Evolutionary conservation across 192 early-diverging fungal genomes (phyloP).

Genomic region (Backusella macrospora): DNA sequence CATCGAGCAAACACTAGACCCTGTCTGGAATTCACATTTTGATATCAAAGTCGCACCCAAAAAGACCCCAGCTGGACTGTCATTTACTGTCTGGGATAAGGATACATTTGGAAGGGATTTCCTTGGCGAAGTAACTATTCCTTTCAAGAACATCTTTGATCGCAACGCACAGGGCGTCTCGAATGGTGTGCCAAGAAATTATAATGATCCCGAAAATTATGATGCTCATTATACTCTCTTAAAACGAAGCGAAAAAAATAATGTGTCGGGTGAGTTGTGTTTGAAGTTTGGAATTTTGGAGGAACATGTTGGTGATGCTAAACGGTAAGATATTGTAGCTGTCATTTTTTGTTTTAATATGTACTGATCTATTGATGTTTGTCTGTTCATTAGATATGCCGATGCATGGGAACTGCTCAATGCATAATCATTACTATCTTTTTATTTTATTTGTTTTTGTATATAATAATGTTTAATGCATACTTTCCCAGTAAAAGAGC

Average conservation of each 20-base stretch:
- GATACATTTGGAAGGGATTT: slow-evolving; percentile 64
- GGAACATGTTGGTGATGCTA: slow-evolving; percentile 17
- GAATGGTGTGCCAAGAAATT: slow-evolving; percentile 27
- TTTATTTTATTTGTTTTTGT: too few species aligned
- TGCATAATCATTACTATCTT: neutral
- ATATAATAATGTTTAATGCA: neutral
- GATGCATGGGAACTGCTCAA: slow-evolving; percentile 4
- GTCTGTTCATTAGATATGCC: slow-evolving; percentile 1
- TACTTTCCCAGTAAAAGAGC: neutral
- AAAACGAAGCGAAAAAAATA: slow-evolving; percentile 29
- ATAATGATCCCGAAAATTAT: slow-evolving; percentile 30
- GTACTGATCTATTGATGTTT: neutral
- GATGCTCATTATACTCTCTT: slow-evolving; percentile 9
- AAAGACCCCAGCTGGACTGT: slow-evolving; percentile 40
- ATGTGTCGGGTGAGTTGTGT: slow-evolving; percentile 28
- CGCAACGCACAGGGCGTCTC: slow-evolving; percentile 22
- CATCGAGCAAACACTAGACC: slow-evolving; percentile 61
- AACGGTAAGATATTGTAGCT: slow-evolving; percentile 14
- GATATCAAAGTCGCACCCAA: slow-evolving; percentile 52
- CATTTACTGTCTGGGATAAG: slow-evolving; percentile 69
- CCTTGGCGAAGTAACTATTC: slow-evolving; percentile 61
- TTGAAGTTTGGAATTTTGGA: slow-evolving; percentile 35
- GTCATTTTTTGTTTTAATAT: neutral
- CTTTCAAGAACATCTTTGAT: slow-evolving; percentile 44
- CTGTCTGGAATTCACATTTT: slow-evolving; percentile 63